Evolutionary conservation across 306 rosid species (phyloP), one percentile per base, ranked within the genome.

Genomic region (Corylus americana): DNA sequence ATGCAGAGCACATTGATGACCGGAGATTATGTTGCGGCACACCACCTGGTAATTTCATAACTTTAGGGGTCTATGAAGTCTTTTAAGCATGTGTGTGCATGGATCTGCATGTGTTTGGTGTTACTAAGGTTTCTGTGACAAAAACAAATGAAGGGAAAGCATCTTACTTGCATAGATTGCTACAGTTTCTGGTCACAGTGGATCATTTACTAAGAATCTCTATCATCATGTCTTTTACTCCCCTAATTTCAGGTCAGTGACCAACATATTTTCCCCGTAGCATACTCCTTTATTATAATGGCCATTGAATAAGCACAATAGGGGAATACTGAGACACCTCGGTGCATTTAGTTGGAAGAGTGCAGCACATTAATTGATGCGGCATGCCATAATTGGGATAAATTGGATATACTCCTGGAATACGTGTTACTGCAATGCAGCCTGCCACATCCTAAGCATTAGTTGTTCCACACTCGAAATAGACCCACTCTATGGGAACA

Each of bases 21-120:
- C 80, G 92, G 11, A 77, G 92, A 83, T 84, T 88, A 82, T 88
- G 92, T 80, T 88, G 92, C 18, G 92, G 92, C 51, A 88, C 92
- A 73, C 86, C 91, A 25, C 90, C 92, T 20, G 92, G 92, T 86
- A 85, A 79, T 57, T 59, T 73, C 73, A 45, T 62, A 10, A 22
- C n/a, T 62, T 3, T 50, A 35, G 27, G 16, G 61, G 22, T 58
- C 11, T 73, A 9, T 35, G 8, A 66, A 66, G 27, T 66, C 71
- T 37, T 66, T 12, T 37, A 66, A 66, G 50, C 17, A n/a, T 14
- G 47, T 14, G 47, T 1, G 10, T 39, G n/a, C n/a, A n/a, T 4
- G 12, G 9, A 16, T 42, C 50, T 67, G 22, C 47, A 35, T 5
- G 17, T 59, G 6, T 59, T 25, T 59, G 66, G 66, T 59, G 4